Conservation (phyloP, 495 filamentous ascomycete genomes). For the Astrocystis sublimbata region DNA sequence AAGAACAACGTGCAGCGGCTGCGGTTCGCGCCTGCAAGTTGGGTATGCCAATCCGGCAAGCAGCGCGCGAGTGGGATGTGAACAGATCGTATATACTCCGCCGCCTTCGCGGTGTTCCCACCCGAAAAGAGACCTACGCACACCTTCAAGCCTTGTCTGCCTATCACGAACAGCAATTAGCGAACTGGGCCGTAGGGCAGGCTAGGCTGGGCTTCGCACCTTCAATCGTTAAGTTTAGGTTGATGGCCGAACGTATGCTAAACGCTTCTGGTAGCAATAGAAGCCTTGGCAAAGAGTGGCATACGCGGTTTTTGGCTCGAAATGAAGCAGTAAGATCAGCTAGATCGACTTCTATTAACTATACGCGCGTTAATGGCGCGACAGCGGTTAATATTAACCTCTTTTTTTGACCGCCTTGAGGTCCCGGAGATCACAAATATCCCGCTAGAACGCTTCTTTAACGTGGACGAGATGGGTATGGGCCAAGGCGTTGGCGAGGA, state of each 20-base stretch:
- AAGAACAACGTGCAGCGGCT: too few species aligned
- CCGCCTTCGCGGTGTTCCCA: too few species aligned
- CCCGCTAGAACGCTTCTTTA: neutral
- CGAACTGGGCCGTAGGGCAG: neutral
- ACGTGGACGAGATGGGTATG: too few species aligned
- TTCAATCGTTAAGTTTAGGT: neutral
- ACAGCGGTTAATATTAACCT: neutral
- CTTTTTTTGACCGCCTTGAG: neutral
- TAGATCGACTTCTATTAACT: neutral
- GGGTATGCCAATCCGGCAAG: too few species aligned
- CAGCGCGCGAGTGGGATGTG: too few species aligned
- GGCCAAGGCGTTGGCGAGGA: too few species aligned
- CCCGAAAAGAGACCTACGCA: too few species aligned
- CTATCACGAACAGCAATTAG: neutral
- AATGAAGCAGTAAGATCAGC: neutral
- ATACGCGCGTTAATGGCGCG: neutral
- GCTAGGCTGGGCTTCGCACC: neutral
- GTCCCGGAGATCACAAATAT: neutral
- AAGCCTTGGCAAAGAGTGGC: neutral
- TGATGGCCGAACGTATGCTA: neutral
- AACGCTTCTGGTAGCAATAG: neutral
- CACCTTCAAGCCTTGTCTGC: too few species aligned
- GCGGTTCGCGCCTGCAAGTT: too few species aligned
- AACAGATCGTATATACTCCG: too few species aligned
- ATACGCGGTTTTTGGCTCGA: neutral